Evolutionary conservation across 306 rosid species (phyloP).

Genomic region (Oxytropis ochrocephala): DNA sequence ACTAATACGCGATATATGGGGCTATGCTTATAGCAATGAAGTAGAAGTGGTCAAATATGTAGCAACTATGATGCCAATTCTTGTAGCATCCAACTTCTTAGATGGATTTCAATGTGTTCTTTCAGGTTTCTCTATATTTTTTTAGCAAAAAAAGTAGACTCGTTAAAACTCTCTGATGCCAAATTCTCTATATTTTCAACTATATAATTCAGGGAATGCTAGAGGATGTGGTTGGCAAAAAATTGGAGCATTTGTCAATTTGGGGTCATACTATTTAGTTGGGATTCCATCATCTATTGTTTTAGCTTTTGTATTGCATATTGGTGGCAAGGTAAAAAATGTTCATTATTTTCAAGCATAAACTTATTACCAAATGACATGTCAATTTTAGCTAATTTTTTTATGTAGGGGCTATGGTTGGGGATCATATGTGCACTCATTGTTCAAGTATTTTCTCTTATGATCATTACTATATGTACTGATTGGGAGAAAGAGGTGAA

Average conservation of each 20-base stretch:
- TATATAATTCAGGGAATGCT: conserved; percentile 3
- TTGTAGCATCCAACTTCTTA: conserved; percentile 47
- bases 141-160: too few species aligned
- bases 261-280: conserved; percentile 13
- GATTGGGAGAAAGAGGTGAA: conserved; percentile 6
- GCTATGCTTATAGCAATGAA: conserved; percentile 50
- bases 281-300: conserved; percentile 10
- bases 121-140: conserved; percentile 32
- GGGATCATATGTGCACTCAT: background rate
- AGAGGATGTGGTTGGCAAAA: conserved; percentile 38
- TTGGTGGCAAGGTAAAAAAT: background rate
- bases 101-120: conserved; percentile 65
- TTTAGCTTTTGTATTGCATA: conserved; percentile 18
- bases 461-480: background rate
- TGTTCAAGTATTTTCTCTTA: background rate
- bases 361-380: background rate
- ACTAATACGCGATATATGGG: conserved; percentile 51
- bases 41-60: conserved; percentile 48
- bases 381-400: background rate
- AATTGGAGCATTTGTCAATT: conserved; percentile 24
- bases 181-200: background rate
- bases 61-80: conserved; percentile 52
- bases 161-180: background rate
- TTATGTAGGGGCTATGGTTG: background rate
- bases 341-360: background rate